These are phyloP conservation scores for Erodium maritimum DNA, from an alignment of 345 rosid genomes.

Conservation along the genomic window DNA sequence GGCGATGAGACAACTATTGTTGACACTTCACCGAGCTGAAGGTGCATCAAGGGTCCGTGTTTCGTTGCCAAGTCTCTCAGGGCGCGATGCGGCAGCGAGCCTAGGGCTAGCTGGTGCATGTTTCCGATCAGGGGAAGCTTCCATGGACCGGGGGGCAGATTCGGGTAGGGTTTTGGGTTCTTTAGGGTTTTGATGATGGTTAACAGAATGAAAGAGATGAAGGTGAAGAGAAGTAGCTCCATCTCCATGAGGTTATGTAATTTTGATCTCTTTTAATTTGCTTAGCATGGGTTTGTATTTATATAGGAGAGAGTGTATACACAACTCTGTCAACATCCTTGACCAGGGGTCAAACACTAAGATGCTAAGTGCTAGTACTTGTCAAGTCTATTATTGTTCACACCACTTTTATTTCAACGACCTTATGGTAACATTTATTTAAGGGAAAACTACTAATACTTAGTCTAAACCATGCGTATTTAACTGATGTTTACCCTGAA, in stretches of 20 bases:
- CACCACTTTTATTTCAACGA: too few species aligned
- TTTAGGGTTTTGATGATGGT: not conserved
- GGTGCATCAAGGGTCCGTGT: constrained; percentile 14
- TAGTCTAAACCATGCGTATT: too few species aligned
- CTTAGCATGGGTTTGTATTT: not conserved
- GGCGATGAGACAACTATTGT: constrained; percentile 16
- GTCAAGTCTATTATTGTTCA: not conserved
- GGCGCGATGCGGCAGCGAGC: constrained; percentile 10
- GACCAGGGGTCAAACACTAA: too few species aligned
- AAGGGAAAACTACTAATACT: too few species aligned
- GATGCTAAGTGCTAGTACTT: not conserved
- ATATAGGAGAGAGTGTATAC: not conserved
- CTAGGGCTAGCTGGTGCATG: constrained; percentile 12
- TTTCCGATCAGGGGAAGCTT: constrained; percentile 26
- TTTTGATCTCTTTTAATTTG: not conserved
- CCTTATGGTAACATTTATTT: too few species aligned
- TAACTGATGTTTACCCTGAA: too few species aligned
- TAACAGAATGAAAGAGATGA: not conserved
- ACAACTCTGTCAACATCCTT: too few species aligned
- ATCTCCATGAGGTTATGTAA: not conserved
- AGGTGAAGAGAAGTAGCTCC: not conserved
- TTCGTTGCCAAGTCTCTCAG: constrained; percentile 11
- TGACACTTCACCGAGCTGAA: constrained; percentile 16
- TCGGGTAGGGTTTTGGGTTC: not conserved
- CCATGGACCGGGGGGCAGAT: constrained; percentile 26